Percentiles rank a stretch among this genome's conserved stretches.
Evolutionary conservation across 208 protist species (phyloP).

Genomic region (Leishmania amazonensis): DNA sequence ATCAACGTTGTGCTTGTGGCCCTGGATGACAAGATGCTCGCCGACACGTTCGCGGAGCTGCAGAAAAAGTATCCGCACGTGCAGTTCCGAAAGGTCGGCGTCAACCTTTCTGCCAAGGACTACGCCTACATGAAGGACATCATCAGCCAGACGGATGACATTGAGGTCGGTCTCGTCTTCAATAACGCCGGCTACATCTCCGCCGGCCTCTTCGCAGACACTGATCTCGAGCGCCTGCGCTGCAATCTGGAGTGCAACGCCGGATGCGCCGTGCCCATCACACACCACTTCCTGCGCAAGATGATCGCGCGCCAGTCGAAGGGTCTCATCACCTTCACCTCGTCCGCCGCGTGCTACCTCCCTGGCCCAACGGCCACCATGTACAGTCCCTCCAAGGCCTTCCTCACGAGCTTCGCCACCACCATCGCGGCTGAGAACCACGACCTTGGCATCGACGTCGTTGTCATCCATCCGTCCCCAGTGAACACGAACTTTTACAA

Average conservation of each 20-base stretch:
- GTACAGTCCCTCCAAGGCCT: constrained; percentile 94
- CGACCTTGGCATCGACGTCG: constrained; percentile 84
- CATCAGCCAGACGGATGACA: constrained; percentile 64
- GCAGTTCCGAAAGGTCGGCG: constrained; percentile 86
- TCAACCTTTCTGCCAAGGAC: constrained; percentile 82
- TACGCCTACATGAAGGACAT: constrained; percentile 81
- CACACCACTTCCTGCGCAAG: constrained; percentile 85
- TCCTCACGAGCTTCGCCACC: constrained; percentile 85
- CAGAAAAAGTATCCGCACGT: constrained; percentile 67
- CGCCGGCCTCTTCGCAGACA: constrained; percentile 91
- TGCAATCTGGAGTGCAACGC: constrained; percentile 93
- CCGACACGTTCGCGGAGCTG: constrained; percentile 76
- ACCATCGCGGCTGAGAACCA: constrained; percentile 83
- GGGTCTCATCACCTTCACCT: constrained; percentile 92
- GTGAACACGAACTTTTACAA: constrained; percentile 93
- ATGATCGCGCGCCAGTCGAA: constrained; percentile 81
- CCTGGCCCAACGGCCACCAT: constrained; percentile 87
- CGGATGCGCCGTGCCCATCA: constrained; percentile 83
- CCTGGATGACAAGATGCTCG: constrained; percentile 88
- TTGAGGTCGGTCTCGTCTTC: constrained; percentile 80
- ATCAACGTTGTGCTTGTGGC: constrained; percentile 93
- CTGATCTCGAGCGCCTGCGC: constrained; percentile 74
- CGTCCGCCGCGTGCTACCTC: constrained; percentile 78
- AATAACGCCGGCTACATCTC: constrained; percentile 96
- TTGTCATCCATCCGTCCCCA: constrained; percentile 88